A percentile compares a stretch with the other conserved stretches of the same genome.
phyloP scores from a whole-genome alignment of 2,329 filamentous ascomycete species.

The Aspergillus piperis region DNA sequence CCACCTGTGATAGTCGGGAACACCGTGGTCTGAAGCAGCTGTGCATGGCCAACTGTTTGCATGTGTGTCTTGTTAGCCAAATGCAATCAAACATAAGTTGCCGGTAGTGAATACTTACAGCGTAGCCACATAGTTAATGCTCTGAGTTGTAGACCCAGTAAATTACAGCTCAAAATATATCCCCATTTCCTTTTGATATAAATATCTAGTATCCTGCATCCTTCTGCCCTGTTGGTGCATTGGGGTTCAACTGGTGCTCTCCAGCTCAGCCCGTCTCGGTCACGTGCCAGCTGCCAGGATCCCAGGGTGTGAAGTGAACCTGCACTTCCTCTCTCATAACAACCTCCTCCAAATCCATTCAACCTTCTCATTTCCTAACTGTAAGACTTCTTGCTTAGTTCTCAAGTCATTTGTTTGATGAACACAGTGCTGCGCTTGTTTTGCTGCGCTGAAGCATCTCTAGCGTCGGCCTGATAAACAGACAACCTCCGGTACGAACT shows the following conservation, averaged over 20 bases:
- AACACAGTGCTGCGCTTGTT: not conserved
- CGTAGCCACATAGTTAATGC: too few relatives aligned
- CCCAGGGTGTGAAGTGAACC: not conserved
- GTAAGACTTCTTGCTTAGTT: not conserved
- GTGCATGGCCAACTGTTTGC: not conserved
- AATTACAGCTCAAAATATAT: too few relatives aligned
- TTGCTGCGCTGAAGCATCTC: not conserved
- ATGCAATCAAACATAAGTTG: not conserved
- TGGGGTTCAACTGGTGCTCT: not conserved
- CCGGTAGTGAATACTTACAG: too few relatives aligned
- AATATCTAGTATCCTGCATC: too few relatives aligned
- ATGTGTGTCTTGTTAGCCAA: not conserved
- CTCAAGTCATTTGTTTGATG: not conserved
- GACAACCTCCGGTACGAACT: not conserved
- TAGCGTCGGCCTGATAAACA: not conserved
- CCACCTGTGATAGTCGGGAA: not conserved
- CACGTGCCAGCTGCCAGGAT: slow-evolving; percentile 2
- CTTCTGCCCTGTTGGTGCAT: too few relatives aligned
- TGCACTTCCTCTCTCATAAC: not conserved
- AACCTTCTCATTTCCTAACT: too few relatives aligned
- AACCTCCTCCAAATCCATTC: not conserved
- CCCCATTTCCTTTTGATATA: too few relatives aligned
- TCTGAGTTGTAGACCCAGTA: too few relatives aligned
- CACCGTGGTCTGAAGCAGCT: not conserved
- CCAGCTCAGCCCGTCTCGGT: not conserved